phyloP scores from a whole-genome alignment of 768 basidiomycete species.

The Stropharia rugosoannulata region DNA sequence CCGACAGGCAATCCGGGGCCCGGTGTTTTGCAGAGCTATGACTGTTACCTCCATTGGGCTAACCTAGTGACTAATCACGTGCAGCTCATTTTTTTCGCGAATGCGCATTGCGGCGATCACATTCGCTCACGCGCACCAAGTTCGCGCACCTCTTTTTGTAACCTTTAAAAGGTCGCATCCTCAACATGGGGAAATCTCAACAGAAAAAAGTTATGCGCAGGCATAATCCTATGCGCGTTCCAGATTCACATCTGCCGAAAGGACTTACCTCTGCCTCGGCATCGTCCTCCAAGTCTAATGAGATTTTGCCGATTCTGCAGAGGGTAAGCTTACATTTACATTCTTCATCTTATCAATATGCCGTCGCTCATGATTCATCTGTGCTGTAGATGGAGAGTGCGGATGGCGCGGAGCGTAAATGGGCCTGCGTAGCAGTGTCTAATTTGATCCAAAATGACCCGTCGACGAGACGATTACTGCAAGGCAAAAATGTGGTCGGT shows the following conservation, averaged over 20 bases:
- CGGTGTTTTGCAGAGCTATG: too few relatives aligned
- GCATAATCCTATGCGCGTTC: conserved; percentile 93
- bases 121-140: not conserved
- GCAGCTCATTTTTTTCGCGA: not conserved
- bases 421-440: conserved; percentile 96
- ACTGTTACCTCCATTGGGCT: too few relatives aligned
- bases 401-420: conserved; percentile 82
- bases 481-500: conserved; percentile 89
- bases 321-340: conserved; percentile 52
- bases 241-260: conserved; percentile 85
- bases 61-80: too few relatives aligned
- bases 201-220: conserved; percentile 83
- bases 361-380: conserved; percentile 3
- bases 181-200: conserved; percentile 86
- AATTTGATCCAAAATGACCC: conserved; percentile 95
- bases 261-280: conserved; percentile 77
- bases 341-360: conserved; percentile 5
- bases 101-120: too few relatives aligned
- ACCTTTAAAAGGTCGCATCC: not conserved
- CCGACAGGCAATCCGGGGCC: too few relatives aligned
- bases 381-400: conserved; percentile 65
- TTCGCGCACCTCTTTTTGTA: not conserved
- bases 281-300: conserved; percentile 72
- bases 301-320: conserved; percentile 84
- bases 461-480: conserved; percentile 84